These are phyloP conservation scores for Tulasnella sp. DNA, from an alignment of 768 basidiomycete species.

Conservation along the genomic window DNA sequence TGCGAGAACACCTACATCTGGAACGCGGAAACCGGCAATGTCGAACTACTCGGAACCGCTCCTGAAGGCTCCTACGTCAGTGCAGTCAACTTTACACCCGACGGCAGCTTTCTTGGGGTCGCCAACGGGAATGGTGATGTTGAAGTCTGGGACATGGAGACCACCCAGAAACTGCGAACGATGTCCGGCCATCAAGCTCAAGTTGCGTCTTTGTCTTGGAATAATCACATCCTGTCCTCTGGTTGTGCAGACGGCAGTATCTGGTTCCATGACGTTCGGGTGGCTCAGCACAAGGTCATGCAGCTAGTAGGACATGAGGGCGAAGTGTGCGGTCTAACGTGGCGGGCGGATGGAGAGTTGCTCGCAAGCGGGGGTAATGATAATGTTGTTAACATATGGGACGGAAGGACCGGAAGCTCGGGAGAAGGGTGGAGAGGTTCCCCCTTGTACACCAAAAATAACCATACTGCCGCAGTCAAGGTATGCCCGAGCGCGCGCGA, in stretches of 20 bases:
- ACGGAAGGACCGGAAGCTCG: slow-evolving; percentile 64
- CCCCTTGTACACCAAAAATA: slow-evolving; percentile 88
- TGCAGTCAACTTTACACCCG: slow-evolving; percentile 76
- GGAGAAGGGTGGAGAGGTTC: slow-evolving; percentile 46
- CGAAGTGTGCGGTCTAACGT: slow-evolving; percentile 91
- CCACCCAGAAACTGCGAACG: slow-evolving; percentile 77
- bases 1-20: slow-evolving; percentile 89
- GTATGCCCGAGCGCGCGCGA: slow-evolving; percentile 38
- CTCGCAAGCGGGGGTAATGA: slow-evolving; percentile 97
- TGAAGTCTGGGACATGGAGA: slow-evolving; percentile 93
- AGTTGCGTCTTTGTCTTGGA: slow-evolving; percentile 85
- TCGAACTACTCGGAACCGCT: slow-evolving; percentile 75
- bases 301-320: slow-evolving; percentile 88
- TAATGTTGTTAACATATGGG: slow-evolving; percentile 98
- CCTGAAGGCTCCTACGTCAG: slow-evolving; percentile 77
- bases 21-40: slow-evolving; percentile 87
- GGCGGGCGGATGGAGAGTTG: slow-evolving; percentile 85
- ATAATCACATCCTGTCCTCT: slow-evolving; percentile 79
- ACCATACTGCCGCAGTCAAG: slow-evolving; percentile 81
- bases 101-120: slow-evolving; percentile 79
- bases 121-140: slow-evolving; percentile 82
- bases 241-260: slow-evolving; percentile 95
- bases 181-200: slow-evolving; percentile 88
- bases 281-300: slow-evolving; percentile 85
- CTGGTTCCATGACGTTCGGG: slow-evolving; percentile 93